Base-by-base conservation (phyloP, 805 yeast genomes). In the Schwanniomyces vanrijiae region DNA sequence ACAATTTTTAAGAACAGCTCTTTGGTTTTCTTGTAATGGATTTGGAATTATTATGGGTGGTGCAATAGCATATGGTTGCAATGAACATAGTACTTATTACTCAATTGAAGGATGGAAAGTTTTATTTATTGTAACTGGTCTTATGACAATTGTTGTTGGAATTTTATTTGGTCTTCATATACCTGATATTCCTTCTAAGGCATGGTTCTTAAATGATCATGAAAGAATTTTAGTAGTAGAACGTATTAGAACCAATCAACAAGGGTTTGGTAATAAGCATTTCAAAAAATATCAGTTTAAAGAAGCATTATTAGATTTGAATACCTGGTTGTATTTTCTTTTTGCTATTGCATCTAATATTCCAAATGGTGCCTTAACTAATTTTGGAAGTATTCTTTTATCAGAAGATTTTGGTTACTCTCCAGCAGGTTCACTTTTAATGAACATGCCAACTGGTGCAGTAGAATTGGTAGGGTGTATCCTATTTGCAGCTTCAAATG, bases 71-170 rank as follows among this genome's bases (percentile, higher is more conserved):
- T 82, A 81, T 54, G 85, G 84, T 11, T 55, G 77, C 44, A 64
- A 71, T 48, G 49, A 50, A 13, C 70, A 77, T 55, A 66, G 60
- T 10, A 63, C 60, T 10, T 43, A 57, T 9, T 78, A 72, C 59
- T 42, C 69, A 19, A 61, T 82, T 4, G 69, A 63, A 3, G 71
- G 84, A 2, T 87, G 91, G 91, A 81, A 78, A 56, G 59, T 80
- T 10, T 61, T 84, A 3, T 86, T 77, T 59, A 65, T 86, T 41
- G 69, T 84, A 21, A 74, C 79, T 41, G 95, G 94, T 13, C 58
- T 72, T 7, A 71, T 81, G 48, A 83, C 89, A 2, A 61, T 82
- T 8, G 57, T 76, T 13, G 55, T 80, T 13, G 87, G 86, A 7
- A 43, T 76, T 9, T 43, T 75, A 9, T 69, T 81, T 48, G 62